Percentiles rank a stretch among this genome's conserved stretches.
Evolutionary conservation across 176 grass and related monocot species (phyloP).

Genomic region (Hsuehochloa calcarea): DNA sequence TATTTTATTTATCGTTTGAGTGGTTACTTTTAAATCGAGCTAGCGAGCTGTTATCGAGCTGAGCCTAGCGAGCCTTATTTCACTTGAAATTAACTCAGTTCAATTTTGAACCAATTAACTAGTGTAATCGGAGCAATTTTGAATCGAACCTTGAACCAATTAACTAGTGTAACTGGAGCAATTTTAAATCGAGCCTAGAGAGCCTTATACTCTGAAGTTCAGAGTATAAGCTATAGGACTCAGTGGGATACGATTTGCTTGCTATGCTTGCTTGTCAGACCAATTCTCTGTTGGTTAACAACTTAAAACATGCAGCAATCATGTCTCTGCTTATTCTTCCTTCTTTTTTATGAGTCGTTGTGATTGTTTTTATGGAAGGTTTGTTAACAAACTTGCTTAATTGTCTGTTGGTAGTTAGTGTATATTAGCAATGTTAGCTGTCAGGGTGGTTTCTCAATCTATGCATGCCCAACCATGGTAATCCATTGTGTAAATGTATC

Average conservation of each 20-base stretch:
- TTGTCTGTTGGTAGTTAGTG: neutral
- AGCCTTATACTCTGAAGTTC: too few relatives aligned
- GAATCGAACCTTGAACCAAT: too few relatives aligned
- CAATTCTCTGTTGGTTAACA: neutral
- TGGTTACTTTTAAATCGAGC: too few relatives aligned
- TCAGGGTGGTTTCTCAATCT: neutral
- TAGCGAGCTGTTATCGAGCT: too few relatives aligned
- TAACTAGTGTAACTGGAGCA: too few relatives aligned
- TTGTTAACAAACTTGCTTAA: constrained; percentile 16
- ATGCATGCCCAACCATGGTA: neutral
- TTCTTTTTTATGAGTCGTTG: neutral
- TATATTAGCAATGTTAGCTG: constrained; percentile 2
- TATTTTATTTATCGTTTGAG: too few relatives aligned
- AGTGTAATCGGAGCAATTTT: too few relatives aligned
- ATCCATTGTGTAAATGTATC: neutral
- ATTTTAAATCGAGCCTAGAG: too few relatives aligned
- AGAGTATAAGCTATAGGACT: neutral
- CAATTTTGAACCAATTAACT: too few relatives aligned
- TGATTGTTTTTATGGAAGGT: neutral
- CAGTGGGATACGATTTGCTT: neutral
- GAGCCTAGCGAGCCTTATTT: too few relatives aligned
- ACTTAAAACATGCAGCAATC: neutral
- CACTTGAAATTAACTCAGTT: too few relatives aligned
- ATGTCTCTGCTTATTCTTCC: neutral
- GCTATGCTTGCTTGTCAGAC: constrained; percentile 15